Conservation (phyloP, 1,284 basidiomycete genomes). For the Leccinum fallax region DNA sequence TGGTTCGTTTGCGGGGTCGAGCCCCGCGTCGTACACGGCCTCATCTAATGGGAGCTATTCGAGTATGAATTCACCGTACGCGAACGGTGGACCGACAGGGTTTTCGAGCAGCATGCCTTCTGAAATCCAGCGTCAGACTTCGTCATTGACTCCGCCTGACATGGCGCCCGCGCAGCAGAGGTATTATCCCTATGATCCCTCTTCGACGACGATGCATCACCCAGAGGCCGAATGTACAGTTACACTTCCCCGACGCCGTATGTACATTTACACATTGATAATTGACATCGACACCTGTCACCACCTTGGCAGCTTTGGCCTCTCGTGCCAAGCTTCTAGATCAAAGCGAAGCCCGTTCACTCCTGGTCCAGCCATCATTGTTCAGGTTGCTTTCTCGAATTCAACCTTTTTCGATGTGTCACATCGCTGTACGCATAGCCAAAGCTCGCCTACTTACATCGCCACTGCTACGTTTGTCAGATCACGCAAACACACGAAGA, state of each 20-base stretch:
- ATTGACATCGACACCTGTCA: background rate
- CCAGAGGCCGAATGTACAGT: background rate
- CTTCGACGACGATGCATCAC: background rate
- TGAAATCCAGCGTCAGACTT: too few species aligned
- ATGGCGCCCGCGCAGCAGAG: too few species aligned
- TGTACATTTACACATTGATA: background rate
- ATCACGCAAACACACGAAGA: background rate
- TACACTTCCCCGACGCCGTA: background rate
- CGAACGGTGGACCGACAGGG: constrained; percentile 17
- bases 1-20: constrained; percentile 22
- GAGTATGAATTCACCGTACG: constrained; percentile 30
- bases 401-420: constrained; percentile 9
- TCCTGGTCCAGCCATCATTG: background rate
- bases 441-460: constrained; percentile 6
- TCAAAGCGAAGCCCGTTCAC: constrained; percentile 7
- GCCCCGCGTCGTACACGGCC: constrained; percentile 28
- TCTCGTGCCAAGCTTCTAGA: background rate
- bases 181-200: background rate
- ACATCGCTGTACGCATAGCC: background rate
- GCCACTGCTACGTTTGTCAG: constrained; percentile 9
- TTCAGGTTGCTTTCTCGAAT: constrained; percentile 9
- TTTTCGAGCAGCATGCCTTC: background rate
- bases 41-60: constrained; percentile 31
- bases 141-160: too few species aligned
- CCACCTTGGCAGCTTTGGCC: constrained; percentile 1